Conservation (phyloP, 164 flowering plant species). For the Liriodendron chinense region DNA sequence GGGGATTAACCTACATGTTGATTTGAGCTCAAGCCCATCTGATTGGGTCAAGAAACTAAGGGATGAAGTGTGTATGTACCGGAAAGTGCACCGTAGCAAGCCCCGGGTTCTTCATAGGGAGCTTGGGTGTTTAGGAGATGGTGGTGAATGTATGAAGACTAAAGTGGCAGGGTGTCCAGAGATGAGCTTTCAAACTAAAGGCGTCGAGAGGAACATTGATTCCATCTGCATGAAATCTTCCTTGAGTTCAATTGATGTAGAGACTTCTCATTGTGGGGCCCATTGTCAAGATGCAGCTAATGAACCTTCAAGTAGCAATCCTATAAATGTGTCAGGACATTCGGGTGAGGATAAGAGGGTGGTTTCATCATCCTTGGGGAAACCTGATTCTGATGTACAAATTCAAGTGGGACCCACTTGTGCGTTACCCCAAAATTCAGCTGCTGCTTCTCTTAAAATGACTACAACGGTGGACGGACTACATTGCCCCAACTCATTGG, state of each 20-base stretch:
- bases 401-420: constrained; percentile 11
- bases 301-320: constrained; percentile 10
- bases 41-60: constrained; percentile 46
- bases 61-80: constrained; percentile 31
- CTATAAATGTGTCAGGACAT: constrained; percentile 10
- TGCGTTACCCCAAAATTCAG: constrained; percentile 11
- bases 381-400: constrained; percentile 9
- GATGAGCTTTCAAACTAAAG: constrained; percentile 9
- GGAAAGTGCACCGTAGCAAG: constrained; percentile 14
- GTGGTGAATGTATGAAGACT: constrained; percentile 16
- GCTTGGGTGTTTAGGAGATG: constrained; percentile 20
- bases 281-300: not conserved
- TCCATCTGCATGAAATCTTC: constrained; percentile 9
- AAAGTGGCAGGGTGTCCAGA: constrained; percentile 12
- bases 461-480: constrained; percentile 6
- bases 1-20: constrained; percentile 56
- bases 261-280: constrained; percentile 4
- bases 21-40: constrained; percentile 43
- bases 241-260: constrained; percentile 14
- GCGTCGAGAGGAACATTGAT: constrained; percentile 8
- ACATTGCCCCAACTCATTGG: constrained; percentile 7
- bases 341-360: constrained; percentile 17
- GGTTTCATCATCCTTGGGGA: not conserved
- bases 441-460: constrained; percentile 1
- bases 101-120: constrained; percentile 28